Percentiles rank a stretch among this genome's conserved stretches.
These are phyloP conservation scores for Solanum phureja DNA, from an alignment of 257 asterid species.

Conservation along the genomic window DNA sequence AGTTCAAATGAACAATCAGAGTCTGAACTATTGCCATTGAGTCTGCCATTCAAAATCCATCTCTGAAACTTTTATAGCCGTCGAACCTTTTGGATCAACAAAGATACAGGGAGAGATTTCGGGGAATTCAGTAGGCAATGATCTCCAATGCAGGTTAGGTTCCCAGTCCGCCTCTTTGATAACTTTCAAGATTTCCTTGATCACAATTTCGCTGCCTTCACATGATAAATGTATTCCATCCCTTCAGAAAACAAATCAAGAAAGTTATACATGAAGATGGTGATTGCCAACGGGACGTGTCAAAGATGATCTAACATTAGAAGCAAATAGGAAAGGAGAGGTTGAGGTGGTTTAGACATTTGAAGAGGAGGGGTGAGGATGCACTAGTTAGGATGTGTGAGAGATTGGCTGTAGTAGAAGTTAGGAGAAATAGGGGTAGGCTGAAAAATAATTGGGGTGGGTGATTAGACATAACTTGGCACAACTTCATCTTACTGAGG, in stretches of 20 bases:
- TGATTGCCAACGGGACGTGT: not conserved
- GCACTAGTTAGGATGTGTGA: not conserved
- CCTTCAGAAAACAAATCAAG: slow-evolving; percentile 21
- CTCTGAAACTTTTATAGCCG: slow-evolving; percentile 24
- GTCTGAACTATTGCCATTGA: slow-evolving; percentile 31
- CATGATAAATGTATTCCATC: slow-evolving; percentile 76
- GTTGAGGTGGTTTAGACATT: not conserved
- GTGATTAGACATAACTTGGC: not conserved
- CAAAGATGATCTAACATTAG: not conserved
- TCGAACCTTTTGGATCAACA: slow-evolving; percentile 39
- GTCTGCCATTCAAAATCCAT: slow-evolving; percentile 38
- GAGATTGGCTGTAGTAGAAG: not conserved
- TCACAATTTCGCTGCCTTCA: slow-evolving; percentile 56
- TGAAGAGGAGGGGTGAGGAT: not conserved
- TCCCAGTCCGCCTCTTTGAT: slow-evolving; percentile 68
- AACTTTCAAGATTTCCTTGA: slow-evolving; percentile 56
- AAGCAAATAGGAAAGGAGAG: not conserved
- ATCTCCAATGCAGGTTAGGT: slow-evolving; percentile 61
- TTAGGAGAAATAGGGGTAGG: not conserved
- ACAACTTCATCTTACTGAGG: not conserved
- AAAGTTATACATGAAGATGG: not conserved
- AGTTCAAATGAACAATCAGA: not conserved
- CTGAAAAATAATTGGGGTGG: not conserved
- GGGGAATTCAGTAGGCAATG: slow-evolving; percentile 45
- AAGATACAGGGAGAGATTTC: slow-evolving; percentile 46